Base-by-base conservation (phyloP, 306 rosid species). In the Rubus idaeus region DNA sequence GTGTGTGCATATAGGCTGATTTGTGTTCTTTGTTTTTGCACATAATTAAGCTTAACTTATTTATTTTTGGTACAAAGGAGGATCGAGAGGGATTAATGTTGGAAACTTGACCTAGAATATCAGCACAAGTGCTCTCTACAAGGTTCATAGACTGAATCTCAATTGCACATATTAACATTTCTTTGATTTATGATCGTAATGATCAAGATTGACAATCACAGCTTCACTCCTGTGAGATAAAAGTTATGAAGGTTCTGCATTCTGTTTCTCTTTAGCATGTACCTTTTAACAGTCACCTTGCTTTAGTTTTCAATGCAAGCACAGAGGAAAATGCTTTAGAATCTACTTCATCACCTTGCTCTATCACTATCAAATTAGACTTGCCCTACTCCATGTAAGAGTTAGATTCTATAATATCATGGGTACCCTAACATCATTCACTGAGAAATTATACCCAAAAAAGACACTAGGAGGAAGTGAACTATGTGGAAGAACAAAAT, bases 151-250 rank as follows among this genome's bases (percentile, higher is more conserved):
- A 49, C 73, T 10, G 8, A n/a, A 42, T 67, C 60, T 72, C 62
- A 66, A 63, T 70, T 76, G 82, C 83, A 78, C 68, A 81, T 86
- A 64, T 20, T 55, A 20, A 74, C 70, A 76, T 49, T 87, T 40
- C 40, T 77, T 83, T 81, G 9, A 79, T 83, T 83, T 74, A 45
- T 79, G 4, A 14, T 39, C 12, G 67, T 46, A 30, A 61, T 73
- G 65, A 52, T 21, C 52, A 61, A 75, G 66, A 77, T 70, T 68
- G 39, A 78, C 67, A 60, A 56, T 56, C 63, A 65, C 23, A 68
- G 56, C 3, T 71, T 30, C 60, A 40, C 49, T 70, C 42, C 50
- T 23, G 35, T 30, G 35, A 30, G 35, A 30, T 30, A 30, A 30
- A 30, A 30, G 35, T 30, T 30, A 30, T 30, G 35, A 30, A 30